Evolutionary conservation across 2,329 filamentous ascomycete species (phyloP), one percentile per base, ranked within the genome.

Genomic region (Hypoxylon sp.): DNA sequence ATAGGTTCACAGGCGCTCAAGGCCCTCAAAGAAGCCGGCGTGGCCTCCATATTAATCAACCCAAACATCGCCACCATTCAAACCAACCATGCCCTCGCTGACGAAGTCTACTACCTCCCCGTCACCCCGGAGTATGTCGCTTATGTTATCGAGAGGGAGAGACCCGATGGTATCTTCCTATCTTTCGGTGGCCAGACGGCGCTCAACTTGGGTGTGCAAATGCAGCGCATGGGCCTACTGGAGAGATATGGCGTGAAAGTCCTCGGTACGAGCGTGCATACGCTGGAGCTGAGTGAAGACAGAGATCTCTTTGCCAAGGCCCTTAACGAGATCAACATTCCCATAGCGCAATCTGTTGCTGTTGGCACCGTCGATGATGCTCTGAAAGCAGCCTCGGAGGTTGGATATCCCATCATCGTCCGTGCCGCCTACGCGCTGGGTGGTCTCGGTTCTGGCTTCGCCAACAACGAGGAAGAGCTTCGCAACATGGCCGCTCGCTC

Each of bases 41-140:
- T 98, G 59, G 79, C 88, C 67, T 97, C 94, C 8, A 90, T 98
- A 52, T 87, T 98, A 65, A 93, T 98, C 76, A 98, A 98, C 79
- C 94, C 94, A 70, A 98, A 98, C 76, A 98, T 98, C 75, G 94
- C 94, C 59, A 98, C 95, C 56, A 98, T 98, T 72, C 94, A 98
- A 80, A 98, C 94, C 69, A 92, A 96, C 76, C 94, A 98, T 83
- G 88, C 89, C 71, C 89, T 98, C 73, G 92, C 92, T 72, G 94
- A 98, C 74, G 93, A 98, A 80, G 90, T 98, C 72, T 98, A 98
- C 83, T 98, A 97, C 78, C 88, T 98, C 31, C 95, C 95, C 54
- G 93, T 99, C 70, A 99, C 95, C 15, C 90, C 94, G 64, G 94
- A 98, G 83, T 99, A 98, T 79, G 93, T 97, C 73, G 90, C 90